Evolutionary conservation across 148 eudicot species (phyloP).

Genomic region (Selenicereus undatus): DNA sequence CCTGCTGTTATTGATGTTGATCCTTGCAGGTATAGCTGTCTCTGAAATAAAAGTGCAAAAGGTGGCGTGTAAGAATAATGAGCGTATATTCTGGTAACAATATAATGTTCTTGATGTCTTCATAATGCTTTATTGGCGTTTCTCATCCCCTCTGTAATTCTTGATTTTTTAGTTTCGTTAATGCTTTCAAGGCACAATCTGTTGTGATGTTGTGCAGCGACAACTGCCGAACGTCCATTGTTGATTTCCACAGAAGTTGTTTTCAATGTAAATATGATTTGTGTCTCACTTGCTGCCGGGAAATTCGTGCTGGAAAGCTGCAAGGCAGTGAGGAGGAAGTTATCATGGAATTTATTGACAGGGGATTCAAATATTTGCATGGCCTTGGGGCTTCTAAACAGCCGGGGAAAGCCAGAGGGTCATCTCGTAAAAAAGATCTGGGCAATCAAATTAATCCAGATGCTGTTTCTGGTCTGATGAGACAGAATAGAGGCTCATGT

Average conservation of each 20-base stretch:
- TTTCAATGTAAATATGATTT: constrained; percentile 42
- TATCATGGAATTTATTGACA: constrained; percentile 28
- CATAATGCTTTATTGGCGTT: background rate
- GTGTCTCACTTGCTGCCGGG: constrained; percentile 57
- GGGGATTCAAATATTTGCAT: constrained; percentile 38
- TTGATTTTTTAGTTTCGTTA: no score
- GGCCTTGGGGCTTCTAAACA: constrained; percentile 18
- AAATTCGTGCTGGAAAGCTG: constrained; percentile 43
- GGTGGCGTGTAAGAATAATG: background rate
- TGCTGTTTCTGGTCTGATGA: background rate
- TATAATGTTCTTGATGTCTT: background rate
- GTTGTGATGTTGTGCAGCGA: constrained; percentile 36
- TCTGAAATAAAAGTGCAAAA: constrained; percentile 17
- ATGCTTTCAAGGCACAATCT: background rate
- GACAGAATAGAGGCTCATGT: background rate
- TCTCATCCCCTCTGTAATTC: no score
- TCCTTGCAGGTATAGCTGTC: constrained; percentile 22
- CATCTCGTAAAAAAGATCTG: background rate
- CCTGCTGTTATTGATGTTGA: background rate
- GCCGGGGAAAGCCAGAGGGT: background rate
- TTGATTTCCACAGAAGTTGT: constrained; percentile 52
- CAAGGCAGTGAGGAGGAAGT: constrained; percentile 37
- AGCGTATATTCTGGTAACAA: constrained; percentile 27
- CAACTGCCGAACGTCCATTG: constrained; percentile 47
- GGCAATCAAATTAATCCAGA: background rate